Conservation (phyloP, 331 rosid genomes). For the Quercus phellos region DNA sequence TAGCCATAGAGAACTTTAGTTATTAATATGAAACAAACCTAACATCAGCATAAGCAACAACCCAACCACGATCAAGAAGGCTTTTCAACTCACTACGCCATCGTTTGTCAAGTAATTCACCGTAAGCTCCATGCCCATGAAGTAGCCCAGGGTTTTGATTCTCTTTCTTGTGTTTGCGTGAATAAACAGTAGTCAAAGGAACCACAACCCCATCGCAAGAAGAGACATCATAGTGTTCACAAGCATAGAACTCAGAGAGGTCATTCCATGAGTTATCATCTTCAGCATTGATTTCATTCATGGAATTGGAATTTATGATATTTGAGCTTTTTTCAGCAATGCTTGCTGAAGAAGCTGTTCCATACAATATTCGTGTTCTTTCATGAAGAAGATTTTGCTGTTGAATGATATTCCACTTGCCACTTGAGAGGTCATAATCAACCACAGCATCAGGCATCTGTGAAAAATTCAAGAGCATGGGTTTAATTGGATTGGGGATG, state of each 20-base stretch:
- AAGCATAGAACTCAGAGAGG: constrained; percentile 82
- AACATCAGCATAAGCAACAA: constrained; percentile 85
- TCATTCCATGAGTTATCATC: constrained; percentile 72
- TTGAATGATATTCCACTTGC: constrained; percentile 84
- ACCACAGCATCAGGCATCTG: constrained; percentile 99
- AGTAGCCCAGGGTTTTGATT: constrained; percentile 73
- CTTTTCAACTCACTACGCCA: constrained; percentile 88
- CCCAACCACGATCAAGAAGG: constrained; percentile 95
- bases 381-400: constrained; percentile 89
- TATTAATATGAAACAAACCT: constrained; percentile 50
- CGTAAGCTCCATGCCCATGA: constrained; percentile 88
- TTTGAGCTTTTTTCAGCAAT: constrained; percentile 25
- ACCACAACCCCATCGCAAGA: constrained; percentile 64
- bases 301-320: constrained; percentile 28
- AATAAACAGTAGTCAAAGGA: constrained; percentile 76
- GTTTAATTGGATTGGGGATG: constrained; percentile 13
- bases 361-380: constrained; percentile 75
- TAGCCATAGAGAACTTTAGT: not conserved
- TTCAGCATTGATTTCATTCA: constrained; percentile 34
- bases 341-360: constrained; percentile 51
- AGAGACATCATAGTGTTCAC: constrained; percentile 62
- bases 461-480: constrained; percentile 20
- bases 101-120: constrained; percentile 85
- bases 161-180: constrained; percentile 47
- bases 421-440: constrained; percentile 81